phyloP scores from a whole-genome alignment of 768 basidiomycete species.

The Suillus lakei region DNA sequence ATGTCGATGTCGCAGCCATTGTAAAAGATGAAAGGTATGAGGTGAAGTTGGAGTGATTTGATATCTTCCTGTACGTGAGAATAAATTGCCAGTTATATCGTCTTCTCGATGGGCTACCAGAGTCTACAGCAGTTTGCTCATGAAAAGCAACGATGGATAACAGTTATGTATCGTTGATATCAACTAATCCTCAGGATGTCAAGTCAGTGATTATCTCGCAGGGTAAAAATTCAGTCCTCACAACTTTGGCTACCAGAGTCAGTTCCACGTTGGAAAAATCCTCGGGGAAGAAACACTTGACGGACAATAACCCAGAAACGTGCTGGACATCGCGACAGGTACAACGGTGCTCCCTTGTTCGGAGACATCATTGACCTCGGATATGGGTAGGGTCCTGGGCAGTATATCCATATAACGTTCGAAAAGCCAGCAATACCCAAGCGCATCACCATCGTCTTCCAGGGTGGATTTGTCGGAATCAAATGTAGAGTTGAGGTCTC shows the following conservation, averaged over 20 bases:
- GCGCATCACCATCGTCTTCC: conserved; percentile 69
- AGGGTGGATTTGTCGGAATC: conserved; percentile 85
- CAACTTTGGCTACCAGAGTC: conserved; percentile 52
- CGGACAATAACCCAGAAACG: conserved; percentile 75
- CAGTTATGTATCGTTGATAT: conserved; percentile 25
- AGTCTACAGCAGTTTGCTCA: background rate
- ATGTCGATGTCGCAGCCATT: background rate
- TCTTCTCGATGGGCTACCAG: background rate
- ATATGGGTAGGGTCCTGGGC: conserved; percentile 66
- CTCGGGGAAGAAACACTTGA: conserved; percentile 69
- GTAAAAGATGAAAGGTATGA: background rate
- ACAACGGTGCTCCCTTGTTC: conserved; percentile 10
- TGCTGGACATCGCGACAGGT: conserved; percentile 89
- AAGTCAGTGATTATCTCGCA: conserved; percentile 47
- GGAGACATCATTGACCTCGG: conserved; percentile 10
- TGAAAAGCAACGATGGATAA: conserved; percentile 22
- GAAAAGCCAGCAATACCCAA: conserved; percentile 54
- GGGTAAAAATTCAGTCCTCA: conserved; percentile 26
- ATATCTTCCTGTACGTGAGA: conserved; percentile 4
- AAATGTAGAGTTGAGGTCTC: conserved; percentile 56
- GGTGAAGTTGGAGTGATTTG: background rate
- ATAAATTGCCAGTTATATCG: background rate
- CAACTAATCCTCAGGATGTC: conserved; percentile 19
- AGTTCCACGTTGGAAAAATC: conserved; percentile 81
- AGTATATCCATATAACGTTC: conserved; percentile 74